A percentile compares a stretch with the other conserved stretches of the same genome.
Conservation (phyloP, 164 flowering plant species). For the Stephania cephalantha region DNA sequence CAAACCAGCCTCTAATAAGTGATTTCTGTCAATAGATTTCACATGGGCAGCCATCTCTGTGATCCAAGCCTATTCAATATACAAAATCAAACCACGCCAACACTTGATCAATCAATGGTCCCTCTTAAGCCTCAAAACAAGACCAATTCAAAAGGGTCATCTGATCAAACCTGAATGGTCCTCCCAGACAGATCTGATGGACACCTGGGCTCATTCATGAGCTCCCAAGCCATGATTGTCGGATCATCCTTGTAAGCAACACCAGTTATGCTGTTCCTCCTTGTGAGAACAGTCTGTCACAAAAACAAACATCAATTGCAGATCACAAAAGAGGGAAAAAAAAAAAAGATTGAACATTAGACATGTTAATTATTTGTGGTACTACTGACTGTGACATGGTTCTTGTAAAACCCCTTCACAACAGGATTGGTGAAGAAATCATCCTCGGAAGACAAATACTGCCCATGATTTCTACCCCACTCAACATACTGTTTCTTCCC, state of each 20-base stretch:
- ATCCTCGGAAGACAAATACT: constrained; percentile 50
- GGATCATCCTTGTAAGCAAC: constrained; percentile 77
- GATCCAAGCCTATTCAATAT: constrained; percentile 53
- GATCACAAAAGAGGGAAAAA: not conserved
- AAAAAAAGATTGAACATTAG: not conserved
- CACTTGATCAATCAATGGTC: not conserved
- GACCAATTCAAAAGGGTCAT: not conserved
- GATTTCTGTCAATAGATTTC: constrained; percentile 66
- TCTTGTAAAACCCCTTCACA: constrained; percentile 58
- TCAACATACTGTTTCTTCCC: constrained; percentile 73
- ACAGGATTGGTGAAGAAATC: constrained; percentile 65
- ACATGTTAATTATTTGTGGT: not conserved
- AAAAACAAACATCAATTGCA: not conserved
- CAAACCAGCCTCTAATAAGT: constrained; percentile 64
- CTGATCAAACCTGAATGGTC: constrained; percentile 44
- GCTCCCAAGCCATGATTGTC: constrained; percentile 89
- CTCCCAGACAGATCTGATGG: constrained; percentile 48
- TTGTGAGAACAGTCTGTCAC: constrained; percentile 53
- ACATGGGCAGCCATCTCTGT: constrained; percentile 63
- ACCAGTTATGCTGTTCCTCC: constrained; percentile 53
- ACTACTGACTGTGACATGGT: constrained; percentile 53
- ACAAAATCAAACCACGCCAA: not conserved
- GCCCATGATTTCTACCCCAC: constrained; percentile 72
- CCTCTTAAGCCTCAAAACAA: not conserved
- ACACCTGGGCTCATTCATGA: constrained; percentile 85